phyloP scores from a whole-genome alignment of 257 asterid species.

The Lithospermum erythrorhizon region DNA sequence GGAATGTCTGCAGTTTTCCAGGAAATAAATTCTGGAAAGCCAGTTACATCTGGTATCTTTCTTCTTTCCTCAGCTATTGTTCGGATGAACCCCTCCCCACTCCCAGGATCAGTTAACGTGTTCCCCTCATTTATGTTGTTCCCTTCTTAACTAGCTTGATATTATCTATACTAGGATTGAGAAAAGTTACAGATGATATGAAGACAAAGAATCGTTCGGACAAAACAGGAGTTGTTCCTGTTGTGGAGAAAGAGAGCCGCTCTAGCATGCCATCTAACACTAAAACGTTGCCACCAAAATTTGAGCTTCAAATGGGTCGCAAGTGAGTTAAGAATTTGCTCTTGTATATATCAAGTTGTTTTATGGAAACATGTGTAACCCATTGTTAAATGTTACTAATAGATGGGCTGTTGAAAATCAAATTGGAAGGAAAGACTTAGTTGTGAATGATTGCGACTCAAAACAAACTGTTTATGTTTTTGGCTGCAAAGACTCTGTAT shows the following conservation, averaged over 20 bases:
- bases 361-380: constrained; percentile 10
- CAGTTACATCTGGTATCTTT: constrained; percentile 71
- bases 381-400: constrained; percentile 16
- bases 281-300: constrained; percentile 75
- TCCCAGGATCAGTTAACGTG: too few species aligned
- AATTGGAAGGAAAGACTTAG: constrained; percentile 68
- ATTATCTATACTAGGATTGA: constrained; percentile 44
- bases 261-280: constrained; percentile 41
- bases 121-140: background rate
- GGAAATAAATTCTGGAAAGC: constrained; percentile 72
- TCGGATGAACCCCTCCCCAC: too few species aligned
- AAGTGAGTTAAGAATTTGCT: constrained; percentile 52
- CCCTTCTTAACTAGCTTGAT: constrained; percentile 5
- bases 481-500: constrained; percentile 92
- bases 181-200: constrained; percentile 90
- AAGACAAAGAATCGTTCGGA: constrained; percentile 79
- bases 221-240: constrained; percentile 55
- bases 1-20: constrained; percentile 96
- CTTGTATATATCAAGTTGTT: constrained; percentile 7
- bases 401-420: constrained; percentile 99
- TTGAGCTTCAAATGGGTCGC: constrained; percentile 99
- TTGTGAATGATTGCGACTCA: constrained; percentile 82
- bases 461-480: constrained; percentile 84
- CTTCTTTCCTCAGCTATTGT: too few species aligned
- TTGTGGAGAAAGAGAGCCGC: constrained; percentile 46